Base-by-base conservation (phyloP, 225 moss, liverwort and hornwort species). In the Antitrichia curtipendula region DNA sequence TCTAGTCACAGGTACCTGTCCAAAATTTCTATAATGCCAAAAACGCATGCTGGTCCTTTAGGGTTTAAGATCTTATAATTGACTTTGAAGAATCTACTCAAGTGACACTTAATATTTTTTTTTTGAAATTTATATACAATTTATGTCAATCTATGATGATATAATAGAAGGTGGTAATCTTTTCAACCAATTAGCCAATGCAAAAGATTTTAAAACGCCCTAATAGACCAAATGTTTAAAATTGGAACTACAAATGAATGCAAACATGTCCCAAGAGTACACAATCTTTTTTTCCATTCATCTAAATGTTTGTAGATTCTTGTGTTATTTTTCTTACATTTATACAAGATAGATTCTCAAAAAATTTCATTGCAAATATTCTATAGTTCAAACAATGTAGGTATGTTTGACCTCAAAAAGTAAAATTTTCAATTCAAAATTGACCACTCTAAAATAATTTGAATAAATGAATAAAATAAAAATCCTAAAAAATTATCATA, bases 141-240 rank as follows among this genome's bases (percentile, higher is more conserved):
- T n/a, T n/a, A 6, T 65, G 11, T 21, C 65, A n/a, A n/a, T 11
- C 20, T 65, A 65, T n/a, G 11, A n/a, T 20, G n/a, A 65, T 65
- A 10, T 36, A 20, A 20, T 65, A 36, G 36, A 64, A 18, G 34
- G 19, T 36, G 34, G 34, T 34, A 65, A 65, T 19, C 36, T 19
- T 36, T 34, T 64, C 10, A 64, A 64, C 9, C 8, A 63, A 32
- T 64, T 5, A 64, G 36, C 17, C 8, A 63, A 63, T 17, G 4
- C 34, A 65, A 65, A 36, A 65, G 36, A 65, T 19, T 36, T 19
- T 65, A 36, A 36, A 19, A 19, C 3, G 10, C 36, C 36, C 36
- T 65, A 65, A 19, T 21, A 0, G 16, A 66, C 21, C 0, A n/a
- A 0, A 12, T 1, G 1, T n/a, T n/a, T 3, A 20, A n/a, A 28